Evolutionary conservation across 192 early-diverging fungal species (phyloP), one percentile per base, ranked within the genome.

Genomic region (Coemansia sp.): DNA sequence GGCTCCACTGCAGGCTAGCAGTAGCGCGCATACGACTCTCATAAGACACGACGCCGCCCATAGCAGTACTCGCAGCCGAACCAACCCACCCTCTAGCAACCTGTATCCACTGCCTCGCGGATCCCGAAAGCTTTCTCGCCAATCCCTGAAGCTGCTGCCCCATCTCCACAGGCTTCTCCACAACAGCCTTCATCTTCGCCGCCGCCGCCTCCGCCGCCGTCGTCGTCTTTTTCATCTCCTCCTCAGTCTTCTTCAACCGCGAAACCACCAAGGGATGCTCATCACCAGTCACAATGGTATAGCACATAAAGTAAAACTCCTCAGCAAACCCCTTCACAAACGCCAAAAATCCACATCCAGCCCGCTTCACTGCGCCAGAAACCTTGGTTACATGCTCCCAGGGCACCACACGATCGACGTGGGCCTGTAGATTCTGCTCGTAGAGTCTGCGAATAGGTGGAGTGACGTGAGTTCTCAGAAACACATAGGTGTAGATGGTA

Each of bases 81-180:
- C 70, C 79, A 15, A 70, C 60, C 79, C 73, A 76, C 12, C 73
- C 70, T 6, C 75, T 60, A 0, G 80, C 80, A 35, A 62, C 24
- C 62, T 83, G 80, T 7, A 83, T 63, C 80, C 80, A 83, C 59
- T 83, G 80, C 10, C 80, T 67, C 4, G 80, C 80, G 1, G 75
- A 73, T 2, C 80, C 80, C 0, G 75, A 83, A 0, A 77, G 22
- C 27, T 45, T 60, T 31, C 68, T 60, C 10, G 71, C 75, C 25
- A 71, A 42, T 27, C 53, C 62, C 19, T 74, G 71, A 1, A 76
- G 17, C 47, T 70, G 65, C 1, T n/a, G n/a, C n/a, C 65, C 65
- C 17, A 58, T 59, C 22, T 46, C 3, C 31, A 60, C 67, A 0
- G 67, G 19, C n/a, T 56, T 43, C 20, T 17, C 10, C 53, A 53